Evolutionary conservation across 495 filamentous ascomycete genomes (phyloP), one percentile per base, ranked within the genome.

Genomic region (Pseudoneurospora amorphoporcata): DNA sequence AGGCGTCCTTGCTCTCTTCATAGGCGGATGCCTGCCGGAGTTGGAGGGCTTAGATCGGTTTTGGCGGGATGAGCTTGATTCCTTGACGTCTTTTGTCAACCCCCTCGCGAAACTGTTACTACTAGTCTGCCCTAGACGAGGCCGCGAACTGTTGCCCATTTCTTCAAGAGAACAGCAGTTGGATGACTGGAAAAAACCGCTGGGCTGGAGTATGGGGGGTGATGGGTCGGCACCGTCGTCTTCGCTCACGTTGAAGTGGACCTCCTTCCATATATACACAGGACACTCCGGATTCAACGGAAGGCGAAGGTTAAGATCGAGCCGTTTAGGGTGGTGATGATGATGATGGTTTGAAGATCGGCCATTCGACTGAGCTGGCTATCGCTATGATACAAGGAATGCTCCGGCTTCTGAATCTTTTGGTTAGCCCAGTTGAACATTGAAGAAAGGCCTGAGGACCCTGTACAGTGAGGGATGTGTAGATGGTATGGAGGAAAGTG

Each of bases 81-180:
- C 72, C 70, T 68, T 74, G 42, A 37, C 32, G 53, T 70, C 73
- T 70, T 73, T 74, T n/a, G 71, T 39, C 35, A 70, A 42, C 3
- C 72, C 74, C 69, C 78, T 78, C 72, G 72, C 76, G 68, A 73
- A 69, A 70, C 78, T 72, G 38, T 72, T 72, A 29, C 40, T 69
- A 40, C 65, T 72, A 58, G 71, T 68, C 43, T 75, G 72, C 74
- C 77, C 72, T 45, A 71, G 53, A 23, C 78, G 79, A 53, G 72
- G 45, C 68, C 77, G 74, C 72, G 73, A 71, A 69, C 70, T 61
- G 38, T 65, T 72, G 75, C 75, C 78, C 78, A 79, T 79, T 73
- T 77, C 76, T 74, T 75, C 42, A 45, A 65, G 38, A 69, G n/a
- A 32, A 23, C 68, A 37, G 14, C 39, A 37, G 68, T 39, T 53